phyloP scores from a whole-genome alignment of 2,329 filamentous ascomycete species.

The Penicillium capsulatum region DNA sequence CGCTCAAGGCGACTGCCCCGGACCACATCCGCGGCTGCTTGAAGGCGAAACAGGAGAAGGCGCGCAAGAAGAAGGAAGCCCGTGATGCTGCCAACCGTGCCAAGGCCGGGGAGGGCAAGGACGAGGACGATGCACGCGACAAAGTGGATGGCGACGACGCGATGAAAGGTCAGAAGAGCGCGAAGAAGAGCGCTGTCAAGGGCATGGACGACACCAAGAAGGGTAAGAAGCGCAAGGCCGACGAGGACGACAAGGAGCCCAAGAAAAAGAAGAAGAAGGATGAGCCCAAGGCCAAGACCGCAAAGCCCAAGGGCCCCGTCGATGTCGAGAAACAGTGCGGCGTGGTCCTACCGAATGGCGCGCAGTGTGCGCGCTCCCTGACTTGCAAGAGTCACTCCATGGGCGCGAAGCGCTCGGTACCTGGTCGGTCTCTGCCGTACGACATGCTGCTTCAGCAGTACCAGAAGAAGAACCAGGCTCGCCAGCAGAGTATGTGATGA shows the following conservation, averaged over 20 bases:
- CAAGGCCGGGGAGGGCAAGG: conserved; percentile 46
- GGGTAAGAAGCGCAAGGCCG: conserved; percentile 74
- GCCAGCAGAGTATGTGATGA: conserved; percentile 76
- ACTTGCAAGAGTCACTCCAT: conserved; percentile 96
- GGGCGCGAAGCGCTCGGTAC: conserved; percentile 86
- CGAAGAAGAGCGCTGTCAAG: conserved; percentile 55
- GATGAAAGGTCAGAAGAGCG: conserved; percentile 58
- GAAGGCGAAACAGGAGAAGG: conserved; percentile 77
- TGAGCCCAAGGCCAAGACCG: conserved; percentile 74
- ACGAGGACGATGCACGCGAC: conserved; percentile 44
- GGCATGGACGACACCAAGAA: conserved; percentile 57
- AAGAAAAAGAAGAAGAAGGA: conserved; percentile 96
- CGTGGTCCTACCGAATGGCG: conserved; percentile 78
- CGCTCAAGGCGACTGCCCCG: conserved; percentile 69
- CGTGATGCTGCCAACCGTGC: conserved; percentile 66
- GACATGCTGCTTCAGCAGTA: conserved; percentile 86
- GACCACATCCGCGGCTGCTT: conserved; percentile 80
- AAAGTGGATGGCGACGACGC: conserved; percentile 41
- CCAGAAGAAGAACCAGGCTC: conserved; percentile 97
- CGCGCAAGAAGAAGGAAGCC: conserved; percentile 70
- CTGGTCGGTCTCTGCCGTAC: conserved; percentile 81
- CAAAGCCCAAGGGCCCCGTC: conserved; percentile 86
- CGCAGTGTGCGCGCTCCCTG: conserved; percentile 78
- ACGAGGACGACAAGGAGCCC: conserved; percentile 67
- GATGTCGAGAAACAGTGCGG: conserved; percentile 93